phyloP scores from a whole-genome alignment of 805 yeast genomes.

The Hanseniaspora meyeri region DNA sequence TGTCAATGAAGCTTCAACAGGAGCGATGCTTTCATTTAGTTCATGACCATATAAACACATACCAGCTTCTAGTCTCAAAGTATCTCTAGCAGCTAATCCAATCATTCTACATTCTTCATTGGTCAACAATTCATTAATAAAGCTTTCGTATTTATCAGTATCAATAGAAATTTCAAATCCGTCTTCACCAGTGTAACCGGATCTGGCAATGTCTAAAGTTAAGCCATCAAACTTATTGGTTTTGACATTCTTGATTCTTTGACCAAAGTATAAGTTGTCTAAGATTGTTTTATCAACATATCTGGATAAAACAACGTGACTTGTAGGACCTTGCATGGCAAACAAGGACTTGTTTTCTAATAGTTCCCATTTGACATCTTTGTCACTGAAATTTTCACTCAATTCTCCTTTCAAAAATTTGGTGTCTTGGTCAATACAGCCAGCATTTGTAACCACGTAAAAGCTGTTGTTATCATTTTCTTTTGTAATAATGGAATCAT shows the following conservation, averaged over 20 bases:
- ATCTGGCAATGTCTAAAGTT: slow-evolving; percentile 61
- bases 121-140: slow-evolving; percentile 49
- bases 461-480: slow-evolving; percentile 42
- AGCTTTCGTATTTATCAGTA: slow-evolving; percentile 41
- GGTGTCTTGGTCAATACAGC: slow-evolving; percentile 74
- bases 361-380: slow-evolving; percentile 30
- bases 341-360: slow-evolving; percentile 59
- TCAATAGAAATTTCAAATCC: slow-evolving; percentile 88
- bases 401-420: slow-evolving; percentile 48
- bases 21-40: slow-evolving; percentile 64
- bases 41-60: slow-evolving; percentile 97
- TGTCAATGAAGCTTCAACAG: slow-evolving; percentile 75
- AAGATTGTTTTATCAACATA: slow-evolving; percentile 41
- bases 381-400: slow-evolving; percentile 25
- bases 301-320: slow-evolving; percentile 54
- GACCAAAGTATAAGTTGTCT: slow-evolving; percentile 59
- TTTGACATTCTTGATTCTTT: slow-evolving; percentile 32
- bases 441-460: slow-evolving; percentile 92
- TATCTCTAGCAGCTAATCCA: slow-evolving; percentile 97
- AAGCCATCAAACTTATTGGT: slow-evolving; percentile 22
- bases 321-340: slow-evolving; percentile 88
- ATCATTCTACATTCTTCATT: slow-evolving; percentile 60
- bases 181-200: slow-evolving; percentile 98
- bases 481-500: slow-evolving; percentile 83
- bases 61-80: slow-evolving; percentile 91